A percentile compares a stretch with the other conserved stretches of the same genome.
Evolutionary conservation across 163 green algal species (phyloP).

Genomic region (Prototheca cutis): DNA sequence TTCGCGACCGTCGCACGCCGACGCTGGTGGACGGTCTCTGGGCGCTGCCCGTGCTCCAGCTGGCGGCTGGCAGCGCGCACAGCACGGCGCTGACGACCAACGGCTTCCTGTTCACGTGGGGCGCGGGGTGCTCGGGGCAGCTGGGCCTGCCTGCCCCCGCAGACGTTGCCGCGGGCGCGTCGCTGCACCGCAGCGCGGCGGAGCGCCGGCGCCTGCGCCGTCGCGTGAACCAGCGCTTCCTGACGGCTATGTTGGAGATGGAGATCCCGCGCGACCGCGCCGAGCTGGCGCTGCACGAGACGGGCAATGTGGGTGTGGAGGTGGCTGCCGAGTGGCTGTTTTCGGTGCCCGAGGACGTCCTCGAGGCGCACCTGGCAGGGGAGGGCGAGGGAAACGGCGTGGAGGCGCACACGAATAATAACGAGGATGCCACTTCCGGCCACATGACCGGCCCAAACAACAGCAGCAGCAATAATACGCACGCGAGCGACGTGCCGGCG

Average conservation of each 20-base stretch:
- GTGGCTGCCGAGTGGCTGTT: constrained; percentile 79
- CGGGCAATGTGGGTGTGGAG: constrained; percentile 74
- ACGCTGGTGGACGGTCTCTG: constrained; percentile 60
- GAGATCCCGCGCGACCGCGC: constrained; percentile 67
- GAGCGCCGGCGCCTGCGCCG: constrained; percentile 28
- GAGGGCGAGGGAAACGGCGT: not conserved
- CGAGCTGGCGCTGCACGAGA: constrained; percentile 72
- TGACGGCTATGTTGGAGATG: constrained; percentile 76
- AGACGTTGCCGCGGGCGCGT: constrained; percentile 19
- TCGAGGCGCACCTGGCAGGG: constrained; percentile 33
- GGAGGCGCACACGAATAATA: not conserved
- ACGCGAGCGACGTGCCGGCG: constrained; percentile 21
- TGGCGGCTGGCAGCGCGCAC: constrained; percentile 72
- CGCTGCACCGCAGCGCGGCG: constrained; percentile 21
- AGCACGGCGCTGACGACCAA: constrained; percentile 66
- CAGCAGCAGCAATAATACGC: too few species aligned
- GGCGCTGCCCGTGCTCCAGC: constrained; percentile 67
- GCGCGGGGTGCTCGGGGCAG: constrained; percentile 55
- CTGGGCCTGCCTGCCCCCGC: constrained; percentile 46
- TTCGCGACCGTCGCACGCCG: constrained; percentile 37
- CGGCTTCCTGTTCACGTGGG: constrained; percentile 81
- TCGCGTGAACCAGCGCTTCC: constrained; percentile 66
- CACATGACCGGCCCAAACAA: too few species aligned
- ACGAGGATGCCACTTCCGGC: too few species aligned
- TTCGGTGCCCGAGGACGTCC: constrained; percentile 36